A percentile compares a stretch with the other conserved stretches of the same genome.
phyloP scores from a whole-genome alignment of 805 yeast genomes.

The Lachancea cidri region DNA sequence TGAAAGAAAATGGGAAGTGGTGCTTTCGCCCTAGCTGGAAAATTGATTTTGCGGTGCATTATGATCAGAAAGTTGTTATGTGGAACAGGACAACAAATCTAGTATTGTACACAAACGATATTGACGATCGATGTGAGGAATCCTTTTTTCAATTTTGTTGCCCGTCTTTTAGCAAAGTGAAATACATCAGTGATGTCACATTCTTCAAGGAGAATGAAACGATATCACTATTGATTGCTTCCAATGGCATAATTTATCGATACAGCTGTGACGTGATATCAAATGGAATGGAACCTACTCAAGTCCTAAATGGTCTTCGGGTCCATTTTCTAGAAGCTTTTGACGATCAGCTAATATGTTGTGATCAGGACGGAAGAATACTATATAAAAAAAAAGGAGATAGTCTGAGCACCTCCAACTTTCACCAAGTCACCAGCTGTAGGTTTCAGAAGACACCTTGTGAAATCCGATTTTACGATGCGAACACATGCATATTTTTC shows the following conservation, averaged over 20 bases:
- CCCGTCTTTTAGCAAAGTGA: conserved; percentile 14
- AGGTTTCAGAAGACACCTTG: no score
- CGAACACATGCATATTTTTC: conserved; percentile 1
- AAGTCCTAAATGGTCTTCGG: not conserved
- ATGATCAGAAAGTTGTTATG: conserved; percentile 9
- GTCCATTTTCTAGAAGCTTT: not conserved
- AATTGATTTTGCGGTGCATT: conserved; percentile 12
- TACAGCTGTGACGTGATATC: not conserved
- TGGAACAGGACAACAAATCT: conserved; percentile 14
- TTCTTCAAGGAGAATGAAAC: not conserved
- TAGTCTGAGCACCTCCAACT: not conserved
- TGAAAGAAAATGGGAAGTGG: conserved; percentile 2
- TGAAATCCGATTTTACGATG: not conserved
- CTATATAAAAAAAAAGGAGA: not conserved
- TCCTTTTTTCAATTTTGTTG: conserved; percentile 14
- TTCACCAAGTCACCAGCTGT: not conserved
- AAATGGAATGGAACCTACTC: not conserved
- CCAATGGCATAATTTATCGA: not conserved
- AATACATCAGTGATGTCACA: conserved; percentile 1
- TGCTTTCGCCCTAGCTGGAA: conserved; percentile 8
- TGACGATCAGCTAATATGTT: not conserved
- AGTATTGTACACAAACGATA: conserved; percentile 9
- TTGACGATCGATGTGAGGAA: conserved; percentile 1
- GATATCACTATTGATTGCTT: not conserved
- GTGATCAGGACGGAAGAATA: not conserved